These are phyloP conservation scores for Ceratobasidium sp. DNA, from an alignment of 1,284 basidiomycete species.

Conservation along the genomic window DNA sequence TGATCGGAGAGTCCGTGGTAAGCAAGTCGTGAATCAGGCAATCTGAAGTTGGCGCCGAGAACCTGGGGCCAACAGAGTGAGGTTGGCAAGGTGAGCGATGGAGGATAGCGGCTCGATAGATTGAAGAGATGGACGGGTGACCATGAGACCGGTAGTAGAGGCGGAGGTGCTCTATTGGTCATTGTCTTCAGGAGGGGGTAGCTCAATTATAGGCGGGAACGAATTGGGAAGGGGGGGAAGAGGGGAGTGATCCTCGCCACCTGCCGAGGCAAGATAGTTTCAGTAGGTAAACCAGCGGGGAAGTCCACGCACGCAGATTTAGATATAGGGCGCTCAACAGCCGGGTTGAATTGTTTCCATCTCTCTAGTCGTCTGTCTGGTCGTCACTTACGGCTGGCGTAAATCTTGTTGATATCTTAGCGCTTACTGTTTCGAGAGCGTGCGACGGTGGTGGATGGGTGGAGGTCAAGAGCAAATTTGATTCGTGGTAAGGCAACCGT, in stretches of 20 bases:
- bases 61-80: conserved; percentile 20
- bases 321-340: too few species aligned
- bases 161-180: conserved; percentile 1
- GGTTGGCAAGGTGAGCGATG: conserved; percentile 42
- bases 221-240: conserved; percentile 64
- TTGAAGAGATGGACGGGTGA: conserved; percentile 26
- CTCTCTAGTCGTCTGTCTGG: too few species aligned
- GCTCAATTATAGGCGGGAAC: background rate
- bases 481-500: too few species aligned
- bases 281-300: too few species aligned
- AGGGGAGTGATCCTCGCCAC: conserved; percentile 72
- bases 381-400: too few species aligned
- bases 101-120: conserved; percentile 11
- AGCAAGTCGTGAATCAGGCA: background rate
- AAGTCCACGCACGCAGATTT: too few species aligned
- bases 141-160: background rate
- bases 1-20: background rate
- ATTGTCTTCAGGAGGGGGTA: conserved; percentile 2
- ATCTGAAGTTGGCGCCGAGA: background rate
- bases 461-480: too few species aligned
- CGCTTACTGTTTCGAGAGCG: too few species aligned
- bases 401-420: too few species aligned
- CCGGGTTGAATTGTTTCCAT: too few species aligned
- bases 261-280: conserved; percentile 69
- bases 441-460: too few species aligned